A percentile compares a stretch with the other conserved stretches of the same genome.
These are phyloP conservation scores for Aphanocladium album DNA, from an alignment of 2,329 filamentous ascomycete genomes.

Conservation along the genomic window DNA sequence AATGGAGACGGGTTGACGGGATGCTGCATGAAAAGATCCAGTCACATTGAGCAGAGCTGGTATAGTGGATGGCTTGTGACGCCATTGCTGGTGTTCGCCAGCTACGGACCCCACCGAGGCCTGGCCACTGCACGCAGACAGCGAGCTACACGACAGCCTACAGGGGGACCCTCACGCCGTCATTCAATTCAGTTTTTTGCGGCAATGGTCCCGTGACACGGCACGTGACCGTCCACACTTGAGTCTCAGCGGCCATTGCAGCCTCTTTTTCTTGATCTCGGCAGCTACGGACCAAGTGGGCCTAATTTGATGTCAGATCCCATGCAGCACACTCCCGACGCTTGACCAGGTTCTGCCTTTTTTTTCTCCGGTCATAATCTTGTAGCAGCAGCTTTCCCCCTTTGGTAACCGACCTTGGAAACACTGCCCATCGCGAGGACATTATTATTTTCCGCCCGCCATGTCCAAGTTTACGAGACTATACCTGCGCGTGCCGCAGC, in stretches of 20 bases:
- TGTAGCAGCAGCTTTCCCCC: background rate
- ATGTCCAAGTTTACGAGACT: constrained; percentile 24
- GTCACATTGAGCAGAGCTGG: background rate
- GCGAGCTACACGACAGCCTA: too few relatives aligned
- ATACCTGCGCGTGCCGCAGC: constrained; percentile 35
- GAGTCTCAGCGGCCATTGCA: background rate
- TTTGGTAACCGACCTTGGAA: background rate
- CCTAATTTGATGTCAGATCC: constrained; percentile 12
- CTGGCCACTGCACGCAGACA: background rate
- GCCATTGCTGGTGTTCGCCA: background rate
- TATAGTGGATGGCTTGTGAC: constrained; percentile 6
- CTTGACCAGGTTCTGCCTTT: constrained; percentile 3
- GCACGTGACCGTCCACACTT: constrained; percentile 9
- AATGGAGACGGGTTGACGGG: background rate
- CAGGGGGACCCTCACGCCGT: background rate
- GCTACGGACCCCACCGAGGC: background rate
- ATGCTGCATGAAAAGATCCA: background rate
- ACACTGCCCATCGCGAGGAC: background rate
- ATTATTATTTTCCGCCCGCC: background rate
- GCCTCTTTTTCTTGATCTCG: constrained; percentile 4
- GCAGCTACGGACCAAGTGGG: constrained; percentile 13
- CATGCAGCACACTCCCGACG: background rate
- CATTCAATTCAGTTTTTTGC: background rate
- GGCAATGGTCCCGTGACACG: background rate
- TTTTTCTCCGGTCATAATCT: constrained; percentile 4